Percentiles rank a stretch among this genome's conserved stretches.
Conservation (phyloP, 257 asterid species). For the Solanum pimpinellifolium region DNA sequence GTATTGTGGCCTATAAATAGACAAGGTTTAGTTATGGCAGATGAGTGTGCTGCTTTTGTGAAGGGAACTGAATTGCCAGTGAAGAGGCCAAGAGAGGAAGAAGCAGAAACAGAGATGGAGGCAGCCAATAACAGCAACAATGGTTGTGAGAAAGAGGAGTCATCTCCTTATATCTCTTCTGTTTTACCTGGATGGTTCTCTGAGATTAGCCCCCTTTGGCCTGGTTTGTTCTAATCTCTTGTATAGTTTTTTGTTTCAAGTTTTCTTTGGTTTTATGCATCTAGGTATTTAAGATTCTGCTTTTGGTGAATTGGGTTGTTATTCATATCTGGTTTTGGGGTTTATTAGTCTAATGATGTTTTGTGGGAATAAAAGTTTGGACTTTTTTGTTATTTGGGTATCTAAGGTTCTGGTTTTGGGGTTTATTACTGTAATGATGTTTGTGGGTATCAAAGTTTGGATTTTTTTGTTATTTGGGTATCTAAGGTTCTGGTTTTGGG, state of each 20-base stretch:
- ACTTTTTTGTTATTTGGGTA: too few relatives aligned
- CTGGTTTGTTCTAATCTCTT: conserved; percentile 30
- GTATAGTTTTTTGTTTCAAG: background rate
- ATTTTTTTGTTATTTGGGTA: too few relatives aligned
- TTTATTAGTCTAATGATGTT: too few relatives aligned
- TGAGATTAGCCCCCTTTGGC: conserved; percentile 97
- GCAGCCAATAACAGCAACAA: background rate
- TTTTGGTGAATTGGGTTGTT: too few relatives aligned
- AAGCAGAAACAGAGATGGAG: conserved; percentile 30
- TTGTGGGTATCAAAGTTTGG: too few relatives aligned
- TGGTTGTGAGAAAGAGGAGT: conserved; percentile 3
- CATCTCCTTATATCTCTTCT: conserved; percentile 36
- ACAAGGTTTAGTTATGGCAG: background rate
- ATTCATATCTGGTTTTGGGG: too few relatives aligned
- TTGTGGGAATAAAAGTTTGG: too few relatives aligned
- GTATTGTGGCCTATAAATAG: background rate
- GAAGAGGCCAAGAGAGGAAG: conserved; percentile 7
- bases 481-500: background rate
- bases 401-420: background rate
- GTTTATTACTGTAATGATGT: too few relatives aligned
- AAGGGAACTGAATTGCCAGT: conserved; percentile 1
- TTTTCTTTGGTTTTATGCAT: background rate
- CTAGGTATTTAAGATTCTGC: too few relatives aligned
- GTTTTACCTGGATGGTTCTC: conserved; percentile 94
- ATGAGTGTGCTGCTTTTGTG: background rate